Base-by-base conservation (phyloP, 1,139 yeast genomes). In the Hyphopichia burtonii region DNA sequence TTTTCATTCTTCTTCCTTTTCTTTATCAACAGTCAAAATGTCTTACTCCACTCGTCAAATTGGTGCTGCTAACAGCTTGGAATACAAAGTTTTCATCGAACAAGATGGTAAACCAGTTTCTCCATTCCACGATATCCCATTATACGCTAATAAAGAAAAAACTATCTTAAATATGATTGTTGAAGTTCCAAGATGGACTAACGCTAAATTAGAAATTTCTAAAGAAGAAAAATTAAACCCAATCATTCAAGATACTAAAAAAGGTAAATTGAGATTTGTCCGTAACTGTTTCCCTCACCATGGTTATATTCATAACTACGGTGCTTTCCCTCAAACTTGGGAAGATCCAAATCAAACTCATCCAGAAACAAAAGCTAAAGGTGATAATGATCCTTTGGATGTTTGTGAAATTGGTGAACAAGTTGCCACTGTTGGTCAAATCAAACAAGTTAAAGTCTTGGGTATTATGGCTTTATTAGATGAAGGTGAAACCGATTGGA, bases 251-350 rank as follows among this genome's bases (percentile, higher is more conserved):
- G 99, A 93, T 66, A 82, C 85, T 51, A 91, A 91, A 71, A 89
- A 90, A 66, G 96, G 96, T 37, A 81, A 88, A 65, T 78, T 89
- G 53, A 74, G 94, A 65, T 86, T 83, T 56, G 94, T 91, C 41
- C 83, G 94, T 66, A 93, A 93, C 77, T 76, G 94, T 50, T 91
- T 88, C 78, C 99, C 99, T 28, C 94, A 85, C 74, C 91, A 88
- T 62, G 99, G 99, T 22, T 91, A 91, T 70, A 89, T 93, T 49
- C 96, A 88, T 70, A 91, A 91, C 70, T 91, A 91, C 63, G 98
- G 99, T 49, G 97, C 98, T n/a, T 78, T 93, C 65, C 97, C 99
- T 38, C 98, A 91, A 71, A 93, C 99, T 22, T 93, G 98, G 98
- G 99, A 93, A 61, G 82, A 79, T 53, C 82, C 82, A 43, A 71